Evolutionary conservation across 768 basidiomycete species (phyloP), one percentile per base, ranked within the genome.

Genomic region (Tricholomella constricta): DNA sequence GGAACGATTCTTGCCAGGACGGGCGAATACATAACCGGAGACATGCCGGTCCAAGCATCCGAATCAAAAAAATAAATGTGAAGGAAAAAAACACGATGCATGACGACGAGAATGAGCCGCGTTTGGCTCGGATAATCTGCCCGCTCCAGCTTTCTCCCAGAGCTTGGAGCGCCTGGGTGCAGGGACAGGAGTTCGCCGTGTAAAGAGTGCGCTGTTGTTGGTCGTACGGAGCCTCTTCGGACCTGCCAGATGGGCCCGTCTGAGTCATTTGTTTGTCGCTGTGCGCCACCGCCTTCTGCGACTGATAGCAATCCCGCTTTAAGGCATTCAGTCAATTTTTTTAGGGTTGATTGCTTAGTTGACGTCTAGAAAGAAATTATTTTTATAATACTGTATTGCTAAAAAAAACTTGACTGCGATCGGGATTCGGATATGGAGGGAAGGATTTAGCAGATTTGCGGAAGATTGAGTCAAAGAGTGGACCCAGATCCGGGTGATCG

Each of bases 401-500:
- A 32, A 34, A 20, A 45, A 45, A 45, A 29, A 11, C 4, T 31
- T 19, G 20, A 10, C 5, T 31, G n/a, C n/a, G 6, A 20, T 20
- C 44, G 44, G 26, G 4, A 31, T n/a, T n/a, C 27, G 22, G 22
- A 34, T 35, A 15, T 34, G 14, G 9, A 8, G n/a, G 6, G 25
- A 6, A 11, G 6, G 19, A 32, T 46, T 46, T 43, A 29, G 17
- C 43, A 31, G 31, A 45, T 45, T 35, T 44, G 25, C 42, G 20
- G 20, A 35, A 55, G 48, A 54, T 54, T 50, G 38, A 26, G 48
- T 38, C 47, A 44, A 36, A 48, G 15, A 17, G 25, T 36, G 46
- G 23, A n/a, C n/a, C 25, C 43, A 50, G 54, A 55, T 55, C 27
- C 27, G 35, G 43, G 27, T 50, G 54, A 55, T 55, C 54, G 36